phyloP scores from a whole-genome alignment of 371 early-diverging fungal genomes.

The Mucor velutinosus region DNA sequence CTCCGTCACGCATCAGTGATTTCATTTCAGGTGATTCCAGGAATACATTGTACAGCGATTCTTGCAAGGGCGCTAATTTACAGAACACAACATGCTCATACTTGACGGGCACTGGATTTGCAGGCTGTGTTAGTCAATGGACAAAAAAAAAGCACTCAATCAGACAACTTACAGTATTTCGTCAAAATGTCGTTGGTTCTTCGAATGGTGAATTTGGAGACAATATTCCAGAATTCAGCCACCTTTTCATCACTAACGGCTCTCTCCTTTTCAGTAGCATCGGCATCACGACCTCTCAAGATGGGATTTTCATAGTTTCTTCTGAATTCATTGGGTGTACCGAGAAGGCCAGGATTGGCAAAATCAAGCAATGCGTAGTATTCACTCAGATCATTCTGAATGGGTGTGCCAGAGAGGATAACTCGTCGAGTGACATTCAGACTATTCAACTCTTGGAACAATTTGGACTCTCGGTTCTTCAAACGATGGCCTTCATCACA shows the following conservation, averaged over 20 bases:
- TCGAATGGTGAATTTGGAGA: slow-evolving; percentile 93
- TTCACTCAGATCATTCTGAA: slow-evolving; percentile 97
- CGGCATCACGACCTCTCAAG: slow-evolving; percentile 90
- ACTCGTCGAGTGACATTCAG: slow-evolving; percentile 87
- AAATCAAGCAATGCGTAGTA: slow-evolving; percentile 95
- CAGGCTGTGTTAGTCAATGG: not conserved
- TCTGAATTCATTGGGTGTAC: slow-evolving; percentile 89
- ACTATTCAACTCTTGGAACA: slow-evolving; percentile 84
- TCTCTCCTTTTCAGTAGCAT: slow-evolving; percentile 84
- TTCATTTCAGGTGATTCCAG: slow-evolving; percentile 80
- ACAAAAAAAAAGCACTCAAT: not conserved
- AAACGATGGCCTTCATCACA: slow-evolving; percentile 98
- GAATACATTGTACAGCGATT: slow-evolving; percentile 81
- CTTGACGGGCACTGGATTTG: slow-evolving; percentile 80
- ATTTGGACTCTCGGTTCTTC: slow-evolving; percentile 90
- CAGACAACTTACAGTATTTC: slow-evolving; percentile 82
- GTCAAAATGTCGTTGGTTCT: slow-evolving; percentile 93
- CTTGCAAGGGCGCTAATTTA: slow-evolving; percentile 76
- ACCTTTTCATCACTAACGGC: slow-evolving; percentile 85
- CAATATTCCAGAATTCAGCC: slow-evolving; percentile 80
- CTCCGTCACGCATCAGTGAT: slow-evolving; percentile 60
- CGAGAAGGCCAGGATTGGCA: slow-evolving; percentile 95
- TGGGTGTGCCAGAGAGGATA: slow-evolving; percentile 97
- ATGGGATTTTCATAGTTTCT: slow-evolving; percentile 92
- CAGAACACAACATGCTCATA: slow-evolving; percentile 98